These are phyloP conservation scores for Plantago coronopus DNA, from an alignment of 305 asterid species.

Conservation along the genomic window DNA sequence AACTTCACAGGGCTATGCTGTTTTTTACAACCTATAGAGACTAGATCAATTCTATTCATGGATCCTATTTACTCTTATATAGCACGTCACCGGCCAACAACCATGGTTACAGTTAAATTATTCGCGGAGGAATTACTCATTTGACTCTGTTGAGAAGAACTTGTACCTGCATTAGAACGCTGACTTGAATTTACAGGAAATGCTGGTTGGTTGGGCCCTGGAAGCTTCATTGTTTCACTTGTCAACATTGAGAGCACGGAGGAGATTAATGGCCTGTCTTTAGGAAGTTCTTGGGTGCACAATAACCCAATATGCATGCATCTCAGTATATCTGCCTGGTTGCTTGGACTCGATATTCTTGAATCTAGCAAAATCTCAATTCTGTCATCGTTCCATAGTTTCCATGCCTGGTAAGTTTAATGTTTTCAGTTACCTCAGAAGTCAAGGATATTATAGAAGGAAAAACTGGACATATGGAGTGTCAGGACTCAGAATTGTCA, in stretches of 20 bases:
- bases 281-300: conserved; percentile 42
- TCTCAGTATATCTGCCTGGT: conserved; percentile 29
- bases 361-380: conserved; percentile 25
- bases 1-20: neutral
- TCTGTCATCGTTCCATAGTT: conserved; percentile 41
- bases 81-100: conserved; percentile 21
- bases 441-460: neutral
- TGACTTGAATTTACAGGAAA: conserved; percentile 23
- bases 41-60: neutral
- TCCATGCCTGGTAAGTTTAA: conserved; percentile 37
- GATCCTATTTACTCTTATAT: neutral
- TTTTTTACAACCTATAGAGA: too few relatives aligned
- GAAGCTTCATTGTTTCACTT: conserved; percentile 37
- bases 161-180: conserved; percentile 24
- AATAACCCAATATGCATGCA: conserved; percentile 42
- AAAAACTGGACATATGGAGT: neutral
- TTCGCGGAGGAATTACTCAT: conserved; percentile 16
- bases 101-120: conserved; percentile 16
- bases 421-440: neutral
- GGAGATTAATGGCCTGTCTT: conserved; percentile 44
- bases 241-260: conserved; percentile 41
- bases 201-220: conserved; percentile 39
- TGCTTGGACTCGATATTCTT: conserved; percentile 26
- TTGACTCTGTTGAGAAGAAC: conserved; percentile 27
- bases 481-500: neutral